phyloP scores from a whole-genome alignment of 331 rosid genomes.

The Spiraea crenata region DNA sequence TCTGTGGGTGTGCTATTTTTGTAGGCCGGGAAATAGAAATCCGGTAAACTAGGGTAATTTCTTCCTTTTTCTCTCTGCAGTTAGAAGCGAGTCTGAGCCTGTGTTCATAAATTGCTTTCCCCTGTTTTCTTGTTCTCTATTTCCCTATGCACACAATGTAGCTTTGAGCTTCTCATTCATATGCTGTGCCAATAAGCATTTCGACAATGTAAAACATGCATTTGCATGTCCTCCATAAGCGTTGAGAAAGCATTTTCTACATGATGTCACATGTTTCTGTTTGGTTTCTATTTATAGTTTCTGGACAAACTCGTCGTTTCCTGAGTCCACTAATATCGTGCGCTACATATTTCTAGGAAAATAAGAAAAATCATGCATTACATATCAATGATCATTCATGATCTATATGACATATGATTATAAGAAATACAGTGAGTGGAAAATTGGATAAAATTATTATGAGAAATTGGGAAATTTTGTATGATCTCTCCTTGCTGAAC shows the following conservation, averaged over 20 bases:
- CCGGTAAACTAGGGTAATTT: slow-evolving; percentile 48
- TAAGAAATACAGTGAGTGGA: neutral
- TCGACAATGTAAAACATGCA: slow-evolving; percentile 56
- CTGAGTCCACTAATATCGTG: neutral
- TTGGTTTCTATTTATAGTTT: no score
- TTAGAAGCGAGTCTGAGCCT: slow-evolving; percentile 46
- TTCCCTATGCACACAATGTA: slow-evolving; percentile 42
- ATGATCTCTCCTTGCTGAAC: neutral
- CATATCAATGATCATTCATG: neutral
- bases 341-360: neutral
- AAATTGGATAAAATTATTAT: neutral
- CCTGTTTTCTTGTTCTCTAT: slow-evolving; percentile 47
- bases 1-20: slow-evolving; percentile 48
- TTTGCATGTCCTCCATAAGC: slow-evolving; percentile 41
- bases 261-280: neutral
- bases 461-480: neutral
- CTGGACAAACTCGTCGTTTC: no score
- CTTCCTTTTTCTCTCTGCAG: slow-evolving; percentile 34
- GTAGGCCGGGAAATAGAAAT: slow-evolving; percentile 71
- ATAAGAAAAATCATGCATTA: neutral
- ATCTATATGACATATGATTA: neutral
- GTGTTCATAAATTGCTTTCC: slow-evolving; percentile 68
- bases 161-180: slow-evolving; percentile 52
- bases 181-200: slow-evolving; percentile 63
- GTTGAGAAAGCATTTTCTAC: slow-evolving; percentile 39